Conservation (phyloP, 805 yeast genomes). For the Ogataea pignaliae region DNA sequence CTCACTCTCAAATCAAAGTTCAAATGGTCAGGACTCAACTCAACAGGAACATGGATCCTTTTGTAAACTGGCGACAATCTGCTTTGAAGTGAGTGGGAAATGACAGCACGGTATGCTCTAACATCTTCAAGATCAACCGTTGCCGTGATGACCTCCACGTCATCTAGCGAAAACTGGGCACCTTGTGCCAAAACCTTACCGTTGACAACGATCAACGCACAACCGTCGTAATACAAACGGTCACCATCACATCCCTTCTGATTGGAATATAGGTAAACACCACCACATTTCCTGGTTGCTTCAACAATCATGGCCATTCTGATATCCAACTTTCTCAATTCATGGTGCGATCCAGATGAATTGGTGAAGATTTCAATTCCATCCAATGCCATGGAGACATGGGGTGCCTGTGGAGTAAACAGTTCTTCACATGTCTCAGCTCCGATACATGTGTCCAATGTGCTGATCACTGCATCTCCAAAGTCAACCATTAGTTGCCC, state of each 20-base stretch:
- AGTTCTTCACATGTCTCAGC: conserved; percentile 98
- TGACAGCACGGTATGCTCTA: conserved; percentile 66
- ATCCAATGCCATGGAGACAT: conserved; percentile 83
- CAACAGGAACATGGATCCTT: conserved; percentile 57
- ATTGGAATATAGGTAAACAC: conserved; percentile 87
- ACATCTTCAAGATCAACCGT: conserved; percentile 93
- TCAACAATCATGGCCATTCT: conserved; percentile 81
- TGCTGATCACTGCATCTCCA: conserved; percentile 87
- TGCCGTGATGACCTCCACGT: conserved; percentile 94
- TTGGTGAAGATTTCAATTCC: conserved; percentile 98
- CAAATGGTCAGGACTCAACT: conserved; percentile 55
- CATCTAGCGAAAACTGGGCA: conserved; percentile 80
- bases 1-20: conserved; percentile 56
- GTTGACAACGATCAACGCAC: conserved; percentile 90
- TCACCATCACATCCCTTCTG: conserved; percentile 99
- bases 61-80: conserved; percentile 40
- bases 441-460: conserved; percentile 87
- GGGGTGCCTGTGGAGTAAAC: conserved; percentile 95
- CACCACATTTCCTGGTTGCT: conserved; percentile 96
- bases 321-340: conserved; percentile 81
- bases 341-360: conserved; percentile 97
- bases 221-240: conserved; percentile 92
- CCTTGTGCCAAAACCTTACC: conserved; percentile 93
- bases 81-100: conserved; percentile 76
- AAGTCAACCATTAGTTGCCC: conserved; percentile 67